These are phyloP conservation scores for Suillus clintonianus DNA, from an alignment of 768 basidiomycete genomes.

Conservation along the genomic window DNA sequence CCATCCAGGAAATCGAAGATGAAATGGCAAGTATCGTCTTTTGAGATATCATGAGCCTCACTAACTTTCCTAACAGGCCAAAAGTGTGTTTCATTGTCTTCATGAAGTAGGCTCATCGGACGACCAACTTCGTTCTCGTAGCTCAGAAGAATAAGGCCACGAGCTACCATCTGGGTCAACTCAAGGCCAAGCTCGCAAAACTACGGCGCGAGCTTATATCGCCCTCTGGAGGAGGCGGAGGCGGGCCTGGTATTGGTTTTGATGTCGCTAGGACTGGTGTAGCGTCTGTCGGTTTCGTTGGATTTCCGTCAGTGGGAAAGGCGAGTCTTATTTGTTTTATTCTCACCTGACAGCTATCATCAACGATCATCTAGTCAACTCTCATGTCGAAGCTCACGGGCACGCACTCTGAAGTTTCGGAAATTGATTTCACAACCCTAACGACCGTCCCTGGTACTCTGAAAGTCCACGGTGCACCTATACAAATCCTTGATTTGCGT, in stretches of 20 bases:
- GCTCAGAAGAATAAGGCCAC: slow-evolving; percentile 97
- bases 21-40: slow-evolving; percentile 73
- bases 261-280: slow-evolving; percentile 98
- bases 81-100: slow-evolving; percentile 55
- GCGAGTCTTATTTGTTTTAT: slow-evolving; percentile 35
- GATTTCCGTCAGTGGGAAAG: slow-evolving; percentile 95
- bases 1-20: slow-evolving; percentile 86
- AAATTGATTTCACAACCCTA: slow-evolving; percentile 95
- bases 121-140: slow-evolving; percentile 32
- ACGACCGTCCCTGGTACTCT: slow-evolving; percentile 95
- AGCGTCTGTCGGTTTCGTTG: slow-evolving; percentile 92
- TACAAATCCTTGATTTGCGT: slow-evolving; percentile 94
- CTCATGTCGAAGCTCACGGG: slow-evolving; percentile 96
- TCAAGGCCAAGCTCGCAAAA: slow-evolving; percentile 98
- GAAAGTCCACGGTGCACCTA: slow-evolving; percentile 93
- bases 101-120: slow-evolving; percentile 9
- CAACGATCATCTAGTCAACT: slow-evolving; percentile 59
- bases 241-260: slow-evolving; percentile 89
- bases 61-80: slow-evolving; percentile 50
- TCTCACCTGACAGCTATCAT: slow-evolving; percentile 7
- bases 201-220: slow-evolving; percentile 91
- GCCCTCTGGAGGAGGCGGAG: slow-evolving; percentile 76
- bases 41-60: background rate
- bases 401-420: slow-evolving; percentile 93
- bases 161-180: slow-evolving; percentile 93